These are phyloP conservation scores for Pseudocercospora vitis DNA, from an alignment of 2,329 filamentous ascomycete species.

Conservation along the genomic window DNA sequence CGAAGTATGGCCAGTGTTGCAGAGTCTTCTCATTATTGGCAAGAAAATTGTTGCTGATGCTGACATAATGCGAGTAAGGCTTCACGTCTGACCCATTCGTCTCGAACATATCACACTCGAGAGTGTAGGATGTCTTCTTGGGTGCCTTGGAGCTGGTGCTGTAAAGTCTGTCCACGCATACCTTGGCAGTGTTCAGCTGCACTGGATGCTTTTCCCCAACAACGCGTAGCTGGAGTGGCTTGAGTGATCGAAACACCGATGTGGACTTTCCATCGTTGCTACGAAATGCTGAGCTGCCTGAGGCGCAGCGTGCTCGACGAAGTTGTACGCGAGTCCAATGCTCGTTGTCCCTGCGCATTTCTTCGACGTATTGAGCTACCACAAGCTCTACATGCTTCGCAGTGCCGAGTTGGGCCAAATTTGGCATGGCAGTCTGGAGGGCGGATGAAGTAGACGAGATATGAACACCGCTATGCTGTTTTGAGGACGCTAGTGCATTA, in stretches of 20 bases:
- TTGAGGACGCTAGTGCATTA: background rate
- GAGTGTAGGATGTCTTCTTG: constrained; percentile 9
- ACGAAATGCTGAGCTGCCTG: background rate
- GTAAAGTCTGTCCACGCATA: constrained; percentile 11
- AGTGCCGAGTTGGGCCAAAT: background rate
- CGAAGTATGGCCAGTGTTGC: constrained; percentile 45
- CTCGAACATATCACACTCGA: constrained; percentile 12
- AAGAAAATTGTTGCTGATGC: constrained; percentile 44
- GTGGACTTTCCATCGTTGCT: background rate
- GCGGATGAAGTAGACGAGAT: background rate
- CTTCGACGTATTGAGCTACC: constrained; percentile 30
- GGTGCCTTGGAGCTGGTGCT: background rate
- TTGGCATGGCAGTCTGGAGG: constrained; percentile 5
- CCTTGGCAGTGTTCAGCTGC: constrained; percentile 2
- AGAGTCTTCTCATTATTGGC: constrained; percentile 44
- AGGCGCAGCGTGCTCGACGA: constrained; percentile 24
- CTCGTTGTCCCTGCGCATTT: constrained; percentile 33
- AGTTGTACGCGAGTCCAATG: constrained; percentile 28
- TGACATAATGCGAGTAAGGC: constrained; percentile 45
- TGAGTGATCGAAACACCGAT: constrained; percentile 6
- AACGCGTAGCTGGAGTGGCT: background rate
- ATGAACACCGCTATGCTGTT: constrained; percentile 1
- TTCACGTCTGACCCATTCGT: constrained; percentile 34
- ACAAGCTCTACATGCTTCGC: constrained; percentile 27
- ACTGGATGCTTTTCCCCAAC: background rate